These are phyloP conservation scores for Penicillium samsonianum DNA, from an alignment of 495 filamentous ascomycete genomes.

Conservation along the genomic window DNA sequence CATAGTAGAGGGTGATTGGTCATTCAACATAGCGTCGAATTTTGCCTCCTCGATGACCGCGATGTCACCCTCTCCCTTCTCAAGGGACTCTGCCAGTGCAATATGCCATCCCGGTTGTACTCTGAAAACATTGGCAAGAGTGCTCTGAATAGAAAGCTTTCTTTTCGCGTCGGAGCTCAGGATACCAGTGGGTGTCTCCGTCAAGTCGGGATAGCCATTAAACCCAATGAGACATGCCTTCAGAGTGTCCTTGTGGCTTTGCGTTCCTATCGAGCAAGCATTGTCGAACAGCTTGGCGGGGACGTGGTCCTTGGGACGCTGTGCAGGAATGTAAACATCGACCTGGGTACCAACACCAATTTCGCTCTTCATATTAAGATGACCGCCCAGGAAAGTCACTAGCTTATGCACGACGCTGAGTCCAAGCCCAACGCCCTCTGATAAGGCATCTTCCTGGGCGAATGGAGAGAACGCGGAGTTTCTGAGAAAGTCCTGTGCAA, in stretches of 20 bases:
- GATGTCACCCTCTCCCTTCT: slow-evolving; percentile 13
- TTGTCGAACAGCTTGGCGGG: neutral
- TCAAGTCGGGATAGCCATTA: slow-evolving; percentile 21
- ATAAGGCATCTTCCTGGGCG: slow-evolving; percentile 65
- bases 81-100: slow-evolving; percentile 11
- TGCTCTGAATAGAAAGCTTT: slow-evolving; percentile 24
- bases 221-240: slow-evolving; percentile 24
- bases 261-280: too few species aligned
- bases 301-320: slow-evolving; percentile 13
- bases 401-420: slow-evolving; percentile 70
- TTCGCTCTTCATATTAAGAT: slow-evolving; percentile 59
- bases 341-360: slow-evolving; percentile 60
- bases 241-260: neutral
- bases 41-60: slow-evolving; percentile 22
- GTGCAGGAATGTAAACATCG: slow-evolving; percentile 51
- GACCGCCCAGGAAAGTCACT: slow-evolving; percentile 58
- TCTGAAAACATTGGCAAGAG: slow-evolving; percentile 14
- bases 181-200: slow-evolving; percentile 26
- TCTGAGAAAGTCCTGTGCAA: slow-evolving; percentile 66
- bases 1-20: neutral
- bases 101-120: slow-evolving; percentile 15
- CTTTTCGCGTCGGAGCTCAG: slow-evolving; percentile 23
- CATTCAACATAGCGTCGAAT: slow-evolving; percentile 4
- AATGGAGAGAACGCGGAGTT: slow-evolving; percentile 70
- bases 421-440: slow-evolving; percentile 68